Base-by-base conservation (phyloP, 371 early-diverging fungal species). In the Circinella umbellata region DNA sequence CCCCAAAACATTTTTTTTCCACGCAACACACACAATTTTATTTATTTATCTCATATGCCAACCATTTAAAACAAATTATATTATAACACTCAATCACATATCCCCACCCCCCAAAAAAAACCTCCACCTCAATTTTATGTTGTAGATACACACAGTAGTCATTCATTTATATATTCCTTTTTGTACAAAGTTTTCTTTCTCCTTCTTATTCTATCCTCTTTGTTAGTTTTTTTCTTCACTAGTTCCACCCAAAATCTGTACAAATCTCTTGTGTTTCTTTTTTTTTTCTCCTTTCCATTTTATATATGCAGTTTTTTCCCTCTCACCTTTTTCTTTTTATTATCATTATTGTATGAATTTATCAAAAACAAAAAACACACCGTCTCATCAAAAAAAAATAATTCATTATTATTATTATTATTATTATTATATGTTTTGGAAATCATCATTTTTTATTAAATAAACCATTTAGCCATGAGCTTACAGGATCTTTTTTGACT, bases 371-470 rank as follows among this genome's bases (percentile, higher is more conserved):
- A 27, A 42, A 42, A 42, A 42, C 6, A 42, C 6, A 42, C 3
- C 1, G 3, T 42, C 42, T 15, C 8, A 51, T 1, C 14, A 8
- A n/a, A 51, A 51, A 51, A 51, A 51, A n/a, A 51, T 4, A 51
- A 51, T 4, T 8, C 14, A 51, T 17, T 3, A 8, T 15, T n/a
- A 13, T 46, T 59, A 53, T 48, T 35, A 61, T 38, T n/a, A n/a
- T n/a, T n/a, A n/a, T n/a, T n/a, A n/a, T 35, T 57, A 34, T 57
- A 27, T 27, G 27, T 27, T 27, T 34, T 57, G 57, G 5, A 61
- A 47, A 66, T 42, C 42, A 63, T 53, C 55, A 70, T 55, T 71
- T 61, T 61, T 71, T 66, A 54, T 59, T 53, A 46, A 57, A 68
- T 27, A 68, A 62, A 37, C 48, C 51, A 34, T 27, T 54, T 27